Percentiles rank a stretch among this genome's conserved stretches.
Evolutionary conservation across 148 eudicot genomes (phyloP).

Genomic region (Rheum nobile): DNA sequence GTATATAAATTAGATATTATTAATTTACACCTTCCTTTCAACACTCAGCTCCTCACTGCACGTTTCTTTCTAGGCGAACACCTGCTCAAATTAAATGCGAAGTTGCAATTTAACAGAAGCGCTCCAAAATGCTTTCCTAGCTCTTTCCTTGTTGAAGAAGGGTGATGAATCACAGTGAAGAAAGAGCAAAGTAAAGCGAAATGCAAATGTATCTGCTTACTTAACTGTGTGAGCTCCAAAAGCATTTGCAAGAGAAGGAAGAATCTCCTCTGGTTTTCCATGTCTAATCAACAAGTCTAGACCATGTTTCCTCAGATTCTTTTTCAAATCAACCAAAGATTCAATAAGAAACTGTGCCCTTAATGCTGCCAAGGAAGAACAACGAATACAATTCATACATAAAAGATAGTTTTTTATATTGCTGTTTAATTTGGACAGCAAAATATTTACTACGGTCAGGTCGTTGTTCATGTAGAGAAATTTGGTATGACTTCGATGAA

Average conservation of each 20-base stretch:
- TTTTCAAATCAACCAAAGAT: slow-evolving; percentile 68
- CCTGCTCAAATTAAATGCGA: slow-evolving; percentile 26
- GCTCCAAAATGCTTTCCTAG: background rate
- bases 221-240: slow-evolving; percentile 81
- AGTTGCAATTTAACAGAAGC: background rate
- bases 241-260: slow-evolving; percentile 51
- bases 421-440: background rate
- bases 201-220: slow-evolving; percentile 10
- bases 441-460: background rate
- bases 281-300: slow-evolving; percentile 54
- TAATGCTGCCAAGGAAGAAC: slow-evolving; percentile 35
- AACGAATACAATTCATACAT: background rate
- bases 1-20: too few relatives aligned
- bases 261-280: slow-evolving; percentile 76
- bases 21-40: slow-evolving; percentile 50
- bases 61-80: slow-evolving; percentile 88
- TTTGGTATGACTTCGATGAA: background rate
- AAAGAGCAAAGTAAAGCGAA: too few relatives aligned
- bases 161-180: too few relatives aligned
- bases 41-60: slow-evolving; percentile 81
- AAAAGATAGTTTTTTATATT: background rate
- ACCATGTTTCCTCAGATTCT: slow-evolving; percentile 54
- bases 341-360: slow-evolving; percentile 73
- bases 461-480: background rate
- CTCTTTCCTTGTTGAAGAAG: background rate